phyloP scores from a whole-genome alignment of 352 stramenopile species.

The Pythium scleroteichum region DNA sequence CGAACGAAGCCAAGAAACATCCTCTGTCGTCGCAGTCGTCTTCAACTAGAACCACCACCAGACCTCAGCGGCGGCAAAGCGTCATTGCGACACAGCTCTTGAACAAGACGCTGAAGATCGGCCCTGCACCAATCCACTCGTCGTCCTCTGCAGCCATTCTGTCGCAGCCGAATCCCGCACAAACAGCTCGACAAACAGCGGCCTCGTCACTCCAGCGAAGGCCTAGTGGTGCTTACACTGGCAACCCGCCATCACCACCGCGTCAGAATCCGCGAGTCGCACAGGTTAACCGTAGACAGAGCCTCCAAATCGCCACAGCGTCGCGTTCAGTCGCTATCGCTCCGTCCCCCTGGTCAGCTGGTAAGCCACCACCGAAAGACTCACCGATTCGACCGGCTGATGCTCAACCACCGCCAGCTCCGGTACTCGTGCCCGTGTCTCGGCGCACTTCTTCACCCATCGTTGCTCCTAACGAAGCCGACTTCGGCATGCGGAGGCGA shows the following conservation, averaged over 20 bases:
- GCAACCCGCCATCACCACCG: background rate
- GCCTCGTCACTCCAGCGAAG: conserved; percentile 4
- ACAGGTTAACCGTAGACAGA: conserved; percentile 8
- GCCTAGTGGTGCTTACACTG: background rate
- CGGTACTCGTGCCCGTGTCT: conserved; percentile 58
- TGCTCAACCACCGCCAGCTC: conserved; percentile 10
- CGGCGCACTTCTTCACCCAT: conserved; percentile 58
- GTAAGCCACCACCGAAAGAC: conserved; percentile 19
- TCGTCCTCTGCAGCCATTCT: conserved; percentile 7
- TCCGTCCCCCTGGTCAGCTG: background rate
- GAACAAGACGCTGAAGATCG: conserved; percentile 25
- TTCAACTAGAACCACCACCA: background rate
- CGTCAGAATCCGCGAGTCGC: background rate
- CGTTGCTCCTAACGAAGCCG: conserved; percentile 28
- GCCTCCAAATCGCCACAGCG: conserved; percentile 7
- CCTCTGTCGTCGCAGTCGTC: background rate
- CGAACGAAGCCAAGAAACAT: background rate
- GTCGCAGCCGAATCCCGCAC: background rate
- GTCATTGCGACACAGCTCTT: conserved; percentile 27
- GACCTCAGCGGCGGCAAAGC: conserved; percentile 16
- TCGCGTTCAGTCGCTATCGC: background rate
- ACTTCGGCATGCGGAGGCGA: conserved; percentile 38
- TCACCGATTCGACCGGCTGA: background rate
- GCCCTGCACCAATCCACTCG: conserved; percentile 18
- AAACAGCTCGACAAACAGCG: background rate